Conservation (phyloP, 1,284 basidiomycete genomes). For the Chalciporus sp. region DNA sequence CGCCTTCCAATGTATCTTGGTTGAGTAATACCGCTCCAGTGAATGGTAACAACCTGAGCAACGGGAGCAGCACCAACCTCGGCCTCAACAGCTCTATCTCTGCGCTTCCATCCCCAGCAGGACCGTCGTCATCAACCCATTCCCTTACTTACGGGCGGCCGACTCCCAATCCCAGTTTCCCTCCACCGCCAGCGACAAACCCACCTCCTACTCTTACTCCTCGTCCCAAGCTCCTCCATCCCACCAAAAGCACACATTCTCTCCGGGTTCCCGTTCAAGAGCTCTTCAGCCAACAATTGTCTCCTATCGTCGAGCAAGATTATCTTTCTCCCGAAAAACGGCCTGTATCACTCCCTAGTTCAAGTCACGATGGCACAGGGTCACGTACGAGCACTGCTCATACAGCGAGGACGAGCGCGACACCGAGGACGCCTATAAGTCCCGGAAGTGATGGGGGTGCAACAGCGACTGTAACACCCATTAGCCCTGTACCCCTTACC, state of each 20-base stretch:
- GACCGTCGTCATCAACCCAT: constrained; percentile 15
- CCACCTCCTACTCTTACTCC: constrained; percentile 26
- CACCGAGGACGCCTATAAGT: constrained; percentile 30
- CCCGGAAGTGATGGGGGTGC: constrained; percentile 15
- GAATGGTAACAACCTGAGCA: constrained; percentile 13
- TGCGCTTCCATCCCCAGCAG: constrained; percentile 7
- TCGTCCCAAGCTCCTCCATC: constrained; percentile 28
- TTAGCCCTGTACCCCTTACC: constrained; percentile 33
- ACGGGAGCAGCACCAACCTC: constrained; percentile 6
- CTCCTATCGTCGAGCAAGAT: constrained; percentile 57
- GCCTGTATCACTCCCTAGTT: constrained; percentile 37
- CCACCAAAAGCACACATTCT: constrained; percentile 38
- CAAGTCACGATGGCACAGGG: constrained; percentile 26
- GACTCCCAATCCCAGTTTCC: constrained; percentile 32
- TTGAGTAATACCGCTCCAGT: constrained; percentile 21
- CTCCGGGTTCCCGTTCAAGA: constrained; percentile 36
- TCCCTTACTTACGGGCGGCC: constrained; percentile 21
- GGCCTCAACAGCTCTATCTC: constrained; percentile 11
- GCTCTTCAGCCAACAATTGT: constrained; percentile 48
- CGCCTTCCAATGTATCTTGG: constrained; percentile 44
- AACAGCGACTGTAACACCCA: constrained; percentile 29
- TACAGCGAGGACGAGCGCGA: constrained; percentile 30
- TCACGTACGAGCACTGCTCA: constrained; percentile 26
- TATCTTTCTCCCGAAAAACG: constrained; percentile 51
- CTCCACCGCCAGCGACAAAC: constrained; percentile 29